These are phyloP conservation scores for Ceratocystis colombiana DNA, from an alignment of 2,329 filamentous ascomycete genomes.

Conservation along the genomic window DNA sequence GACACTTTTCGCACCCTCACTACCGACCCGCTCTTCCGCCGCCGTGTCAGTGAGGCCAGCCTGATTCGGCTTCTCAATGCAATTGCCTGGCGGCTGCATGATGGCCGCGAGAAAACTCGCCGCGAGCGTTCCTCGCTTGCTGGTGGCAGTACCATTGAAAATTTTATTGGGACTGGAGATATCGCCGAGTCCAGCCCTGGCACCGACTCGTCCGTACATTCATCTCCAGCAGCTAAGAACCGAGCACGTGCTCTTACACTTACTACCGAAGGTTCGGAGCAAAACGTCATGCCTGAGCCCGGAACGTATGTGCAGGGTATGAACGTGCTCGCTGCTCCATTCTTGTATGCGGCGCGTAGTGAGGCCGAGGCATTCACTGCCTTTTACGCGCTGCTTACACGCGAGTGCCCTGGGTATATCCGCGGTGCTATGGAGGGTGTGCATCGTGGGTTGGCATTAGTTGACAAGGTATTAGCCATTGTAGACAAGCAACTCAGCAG, in stretches of 20 bases:
- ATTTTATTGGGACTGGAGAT: conserved; percentile 32
- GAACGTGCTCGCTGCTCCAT: conserved; percentile 94
- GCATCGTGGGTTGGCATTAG: conserved; percentile 78
- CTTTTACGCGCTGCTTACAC: conserved; percentile 77
- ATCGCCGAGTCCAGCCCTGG: neutral
- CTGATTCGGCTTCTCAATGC: conserved; percentile 91
- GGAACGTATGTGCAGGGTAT: conserved; percentile 96
- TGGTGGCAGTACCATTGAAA: conserved; percentile 20
- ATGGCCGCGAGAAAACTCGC: conserved; percentile 50
- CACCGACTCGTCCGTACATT: conserved; percentile 22
- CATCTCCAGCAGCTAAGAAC: conserved; percentile 35
- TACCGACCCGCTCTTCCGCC: conserved; percentile 92
- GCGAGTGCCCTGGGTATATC: conserved; percentile 87
- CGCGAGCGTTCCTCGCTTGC: conserved; percentile 30
- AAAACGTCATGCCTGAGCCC: conserved; percentile 47
- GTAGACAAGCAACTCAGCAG: conserved; percentile 80
- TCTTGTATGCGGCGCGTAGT: conserved; percentile 86
- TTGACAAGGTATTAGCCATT: conserved; percentile 84
- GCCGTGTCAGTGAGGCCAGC: conserved; percentile 89
- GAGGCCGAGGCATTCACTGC: conserved; percentile 91
- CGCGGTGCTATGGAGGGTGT: conserved; percentile 95
- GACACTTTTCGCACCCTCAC: conserved; percentile 95
- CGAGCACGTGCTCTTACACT: conserved; percentile 49
- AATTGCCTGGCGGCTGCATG: conserved; percentile 85
- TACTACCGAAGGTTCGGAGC: conserved; percentile 55